A percentile compares a stretch with the other conserved stretches of the same genome.
These are phyloP conservation scores for Suhomyces ambrosiae DNA, from an alignment of 1,139 yeast species.

Conservation along the genomic window DNA sequence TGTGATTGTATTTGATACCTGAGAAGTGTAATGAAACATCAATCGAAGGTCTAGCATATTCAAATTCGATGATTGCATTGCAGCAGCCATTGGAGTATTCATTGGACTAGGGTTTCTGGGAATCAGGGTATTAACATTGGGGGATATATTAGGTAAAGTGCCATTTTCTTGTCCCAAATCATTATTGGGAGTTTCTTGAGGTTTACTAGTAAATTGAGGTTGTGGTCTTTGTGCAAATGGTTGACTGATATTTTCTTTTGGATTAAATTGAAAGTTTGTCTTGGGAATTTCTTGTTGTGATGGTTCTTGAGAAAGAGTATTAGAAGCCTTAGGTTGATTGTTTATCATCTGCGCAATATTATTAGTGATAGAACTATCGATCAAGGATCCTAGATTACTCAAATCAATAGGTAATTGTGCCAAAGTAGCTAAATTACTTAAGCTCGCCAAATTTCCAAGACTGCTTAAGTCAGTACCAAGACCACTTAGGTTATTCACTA, in stretches of 20 bases:
- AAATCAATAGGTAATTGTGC: constrained; percentile 50
- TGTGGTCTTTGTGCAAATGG: constrained; percentile 7
- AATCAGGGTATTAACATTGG: constrained; percentile 26
- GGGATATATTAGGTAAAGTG: constrained; percentile 29
- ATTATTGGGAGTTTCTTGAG: background rate
- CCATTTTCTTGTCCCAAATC: constrained; percentile 3
- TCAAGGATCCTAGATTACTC: constrained; percentile 36
- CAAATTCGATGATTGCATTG: constrained; percentile 31
- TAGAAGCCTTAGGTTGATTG: background rate
- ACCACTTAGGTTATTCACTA: constrained; percentile 46
- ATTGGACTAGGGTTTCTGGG: constrained; percentile 15
- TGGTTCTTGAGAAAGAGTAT: background rate
- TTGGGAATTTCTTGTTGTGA: constrained; percentile 2
- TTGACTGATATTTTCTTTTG: constrained; percentile 2
- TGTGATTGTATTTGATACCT: constrained; percentile 83
- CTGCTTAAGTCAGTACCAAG: constrained; percentile 36
- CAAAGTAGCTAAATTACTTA: constrained; percentile 45
- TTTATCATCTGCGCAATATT: constrained; percentile 9
- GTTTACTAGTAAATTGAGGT: constrained; percentile 1
- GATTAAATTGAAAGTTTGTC: background rate
- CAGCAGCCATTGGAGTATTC: constrained; percentile 21
- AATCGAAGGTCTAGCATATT: constrained; percentile 78
- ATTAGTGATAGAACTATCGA: constrained; percentile 19
- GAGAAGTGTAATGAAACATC: constrained; percentile 85
- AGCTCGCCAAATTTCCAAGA: constrained; percentile 43